Conservation (phyloP, 2,329 filamentous ascomycete genomes). For the Fusarium annulatum region DNA sequence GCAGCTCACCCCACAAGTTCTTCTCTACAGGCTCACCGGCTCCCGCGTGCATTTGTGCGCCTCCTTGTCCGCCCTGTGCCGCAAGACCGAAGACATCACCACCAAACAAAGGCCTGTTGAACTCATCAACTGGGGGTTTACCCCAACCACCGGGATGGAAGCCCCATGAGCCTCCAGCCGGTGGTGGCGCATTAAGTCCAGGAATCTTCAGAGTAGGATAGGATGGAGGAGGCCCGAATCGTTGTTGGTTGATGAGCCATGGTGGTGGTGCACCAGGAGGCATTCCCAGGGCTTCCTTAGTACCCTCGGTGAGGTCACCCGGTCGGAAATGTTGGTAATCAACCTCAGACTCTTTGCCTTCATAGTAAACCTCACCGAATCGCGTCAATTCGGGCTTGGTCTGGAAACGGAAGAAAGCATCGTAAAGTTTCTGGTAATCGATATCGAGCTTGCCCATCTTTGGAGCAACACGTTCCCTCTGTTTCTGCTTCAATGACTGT, state of each 20-base stretch:
- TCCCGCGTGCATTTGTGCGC: slow-evolving; percentile 50
- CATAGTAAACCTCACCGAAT: slow-evolving; percentile 99
- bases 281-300: slow-evolving; percentile 94
- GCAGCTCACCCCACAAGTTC: slow-evolving; percentile 90
- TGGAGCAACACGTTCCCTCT: slow-evolving; percentile 90
- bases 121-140: slow-evolving; percentile 94
- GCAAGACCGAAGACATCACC: slow-evolving; percentile 92
- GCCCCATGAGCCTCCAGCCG: slow-evolving; percentile 90
- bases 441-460: slow-evolving; percentile 99
- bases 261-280: slow-evolving; percentile 92
- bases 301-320: slow-evolving; percentile 87
- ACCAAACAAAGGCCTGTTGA: slow-evolving; percentile 89
- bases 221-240: slow-evolving; percentile 90
- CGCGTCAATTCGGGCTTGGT: slow-evolving; percentile 93
- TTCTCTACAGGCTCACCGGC: slow-evolving; percentile 85
- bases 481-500: slow-evolving; percentile 92
- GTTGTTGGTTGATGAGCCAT: slow-evolving; percentile 97
- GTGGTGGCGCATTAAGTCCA: slow-evolving; percentile 92
- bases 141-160: slow-evolving; percentile 96
- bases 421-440: slow-evolving; percentile 97
- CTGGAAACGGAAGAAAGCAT: slow-evolving; percentile 98
- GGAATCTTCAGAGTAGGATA: slow-evolving; percentile 97
- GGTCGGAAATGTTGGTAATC: slow-evolving; percentile 91
- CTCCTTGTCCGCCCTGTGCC: slow-evolving; percentile 51
- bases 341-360: slow-evolving; percentile 97